phyloP scores from a whole-genome alignment of 352 stramenopile genomes.

The Pilasporangium apinafurcum region DNA sequence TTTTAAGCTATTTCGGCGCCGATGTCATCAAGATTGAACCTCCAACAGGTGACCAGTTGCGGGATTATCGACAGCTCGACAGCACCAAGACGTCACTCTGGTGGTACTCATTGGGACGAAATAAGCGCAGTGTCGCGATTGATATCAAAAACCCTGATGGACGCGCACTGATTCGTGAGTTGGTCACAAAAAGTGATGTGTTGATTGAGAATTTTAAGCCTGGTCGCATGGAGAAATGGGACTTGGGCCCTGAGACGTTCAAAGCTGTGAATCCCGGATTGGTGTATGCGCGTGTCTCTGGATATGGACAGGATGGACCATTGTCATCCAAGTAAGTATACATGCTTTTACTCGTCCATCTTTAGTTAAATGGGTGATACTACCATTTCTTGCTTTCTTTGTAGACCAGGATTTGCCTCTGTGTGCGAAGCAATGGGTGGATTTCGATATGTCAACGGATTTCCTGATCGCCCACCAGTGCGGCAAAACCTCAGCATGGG shows the following conservation, averaged over 20 bases:
- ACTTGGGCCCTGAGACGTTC: conserved; percentile 69
- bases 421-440: conserved; percentile 85
- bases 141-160: conserved; percentile 74
- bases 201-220: conserved; percentile 88
- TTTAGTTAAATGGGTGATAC: neutral
- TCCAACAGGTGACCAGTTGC: conserved; percentile 77
- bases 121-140: conserved; percentile 82
- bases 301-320: conserved; percentile 78
- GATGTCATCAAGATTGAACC: conserved; percentile 90
- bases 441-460: conserved; percentile 86
- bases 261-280: conserved; percentile 69
- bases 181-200: conserved; percentile 74
- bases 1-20: conserved; percentile 86
- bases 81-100: conserved; percentile 72
- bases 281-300: conserved; percentile 80
- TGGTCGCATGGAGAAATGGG: conserved; percentile 85
- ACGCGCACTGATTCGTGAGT: conserved; percentile 55
- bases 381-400: neutral
- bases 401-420: conserved; percentile 72
- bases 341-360: neutral
- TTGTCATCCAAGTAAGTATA: conserved; percentile 46
- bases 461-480: conserved; percentile 64
- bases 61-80: conserved; percentile 74
- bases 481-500: conserved; percentile 81
- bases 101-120: conserved; percentile 86